Evolutionary conservation across 2,329 filamentous ascomycete genomes (phyloP).

Genomic region (Xylaria polymorpha): DNA sequence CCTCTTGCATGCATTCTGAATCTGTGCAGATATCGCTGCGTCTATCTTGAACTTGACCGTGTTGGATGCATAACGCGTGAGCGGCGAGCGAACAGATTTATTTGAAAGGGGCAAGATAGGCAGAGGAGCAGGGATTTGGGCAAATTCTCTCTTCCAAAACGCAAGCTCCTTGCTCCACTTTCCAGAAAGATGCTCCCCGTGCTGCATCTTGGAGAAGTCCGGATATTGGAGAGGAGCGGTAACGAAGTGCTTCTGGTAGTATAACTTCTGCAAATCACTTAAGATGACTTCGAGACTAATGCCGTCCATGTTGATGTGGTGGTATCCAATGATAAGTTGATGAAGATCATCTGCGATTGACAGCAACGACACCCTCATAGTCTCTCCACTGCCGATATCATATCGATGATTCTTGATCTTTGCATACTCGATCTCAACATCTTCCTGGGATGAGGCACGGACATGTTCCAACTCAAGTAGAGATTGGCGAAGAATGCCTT

Average conservation of each 20-base stretch:
- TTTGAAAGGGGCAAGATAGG: too few relatives aligned
- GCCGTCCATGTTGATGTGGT: constrained; percentile 50
- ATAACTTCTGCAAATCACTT: too few relatives aligned
- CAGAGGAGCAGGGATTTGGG: too few relatives aligned
- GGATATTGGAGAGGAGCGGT: constrained; percentile 24
- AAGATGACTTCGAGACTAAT: constrained; percentile 51
- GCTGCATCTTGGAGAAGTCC: constrained; percentile 7
- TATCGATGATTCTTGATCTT: constrained; percentile 44
- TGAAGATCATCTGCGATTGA: background rate
- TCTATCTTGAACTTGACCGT: too few relatives aligned
- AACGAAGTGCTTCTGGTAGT: too few relatives aligned
- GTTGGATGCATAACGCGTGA: too few relatives aligned
- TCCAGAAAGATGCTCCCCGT: too few relatives aligned
- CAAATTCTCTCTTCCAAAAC: too few relatives aligned
- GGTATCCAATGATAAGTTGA: constrained; percentile 14
- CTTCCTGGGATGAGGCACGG: background rate
- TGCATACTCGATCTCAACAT: background rate
- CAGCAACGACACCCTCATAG: constrained; percentile 21
- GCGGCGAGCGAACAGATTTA: too few relatives aligned
- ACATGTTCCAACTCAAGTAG: constrained; percentile 5
- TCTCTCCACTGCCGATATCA: constrained; percentile 1
- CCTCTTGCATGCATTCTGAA: too few relatives aligned
- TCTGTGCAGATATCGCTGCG: too few relatives aligned
- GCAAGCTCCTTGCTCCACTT: too few relatives aligned
- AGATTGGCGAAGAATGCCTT: background rate